phyloP scores from a whole-genome alignment of 2,329 filamentous ascomycete genomes.

The Grosmannia clavigera region DNA sequence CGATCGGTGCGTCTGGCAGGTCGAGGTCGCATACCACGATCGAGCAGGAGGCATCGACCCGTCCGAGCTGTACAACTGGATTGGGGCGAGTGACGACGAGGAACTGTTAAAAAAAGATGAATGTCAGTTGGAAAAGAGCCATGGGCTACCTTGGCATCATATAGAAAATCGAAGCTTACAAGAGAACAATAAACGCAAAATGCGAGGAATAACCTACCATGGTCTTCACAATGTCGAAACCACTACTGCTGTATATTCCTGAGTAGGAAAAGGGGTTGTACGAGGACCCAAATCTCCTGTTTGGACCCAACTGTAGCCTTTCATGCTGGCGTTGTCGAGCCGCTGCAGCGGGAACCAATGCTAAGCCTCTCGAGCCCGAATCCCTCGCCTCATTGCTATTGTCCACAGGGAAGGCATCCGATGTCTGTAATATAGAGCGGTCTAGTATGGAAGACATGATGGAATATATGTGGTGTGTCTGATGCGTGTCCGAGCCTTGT shows the following conservation, averaged over 20 bases:
- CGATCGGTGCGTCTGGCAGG: conserved; percentile 62
- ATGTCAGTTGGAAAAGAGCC: background rate
- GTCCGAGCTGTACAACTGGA: conserved; percentile 65
- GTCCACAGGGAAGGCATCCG: background rate
- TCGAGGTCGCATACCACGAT: conserved; percentile 72
- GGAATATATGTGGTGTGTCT: background rate
- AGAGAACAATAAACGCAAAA: background rate
- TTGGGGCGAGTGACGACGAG: conserved; percentile 57
- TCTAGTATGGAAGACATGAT: background rate
- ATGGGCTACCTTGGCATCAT: too few relatives aligned
- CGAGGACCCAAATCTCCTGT: background rate
- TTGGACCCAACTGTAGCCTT: background rate
- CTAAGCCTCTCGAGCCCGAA: background rate
- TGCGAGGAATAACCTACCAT: conserved; percentile 25
- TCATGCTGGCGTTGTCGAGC: too few relatives aligned
- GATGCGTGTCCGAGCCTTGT: background rate
- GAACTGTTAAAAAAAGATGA: background rate
- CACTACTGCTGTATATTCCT: conserved; percentile 41
- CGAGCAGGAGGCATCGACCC: conserved; percentile 74
- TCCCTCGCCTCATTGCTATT: background rate
- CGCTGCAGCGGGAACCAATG: background rate
- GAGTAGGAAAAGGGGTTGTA: conserved; percentile 36
- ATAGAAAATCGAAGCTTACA: background rate
- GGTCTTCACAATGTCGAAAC: conserved; percentile 43
- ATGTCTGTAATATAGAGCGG: background rate